Conservation (phyloP, 2,329 filamentous ascomycete species). For the Penicillium occitanis region DNA sequence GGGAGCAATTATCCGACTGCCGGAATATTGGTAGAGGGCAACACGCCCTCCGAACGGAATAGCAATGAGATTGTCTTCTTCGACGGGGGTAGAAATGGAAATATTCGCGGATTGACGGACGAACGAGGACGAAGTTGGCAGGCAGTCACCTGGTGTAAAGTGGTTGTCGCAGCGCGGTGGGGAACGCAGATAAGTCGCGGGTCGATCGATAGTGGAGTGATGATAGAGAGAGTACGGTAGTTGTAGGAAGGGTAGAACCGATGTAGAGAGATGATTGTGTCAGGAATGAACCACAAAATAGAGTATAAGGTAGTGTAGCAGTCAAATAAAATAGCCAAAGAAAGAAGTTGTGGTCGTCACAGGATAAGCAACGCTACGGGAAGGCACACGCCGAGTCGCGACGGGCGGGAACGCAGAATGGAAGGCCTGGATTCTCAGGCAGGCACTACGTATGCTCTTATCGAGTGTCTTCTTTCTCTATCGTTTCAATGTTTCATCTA, state of each 20-base stretch:
- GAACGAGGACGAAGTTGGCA: neutral
- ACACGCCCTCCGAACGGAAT: neutral
- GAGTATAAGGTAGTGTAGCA: neutral
- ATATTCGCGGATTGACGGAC: neutral
- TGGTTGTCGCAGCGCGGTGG: slow-evolving; percentile 14
- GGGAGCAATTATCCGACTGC: slow-evolving; percentile 16
- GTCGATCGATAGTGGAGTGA: slow-evolving; percentile 17
- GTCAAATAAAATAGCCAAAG: neutral
- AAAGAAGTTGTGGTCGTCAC: neutral
- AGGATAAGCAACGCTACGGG: slow-evolving; percentile 12
- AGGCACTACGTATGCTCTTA: neutral
- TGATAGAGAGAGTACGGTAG: neutral
- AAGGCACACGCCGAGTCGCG: slow-evolving; percentile 15
- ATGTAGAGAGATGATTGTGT: neutral
- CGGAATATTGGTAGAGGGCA: slow-evolving; percentile 2
- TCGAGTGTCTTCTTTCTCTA: neutral
- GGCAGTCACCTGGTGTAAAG: slow-evolving; percentile 3
- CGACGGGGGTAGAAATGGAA: neutral
- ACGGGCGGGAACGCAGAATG: neutral
- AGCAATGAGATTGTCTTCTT: neutral
- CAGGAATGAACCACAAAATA: too few species aligned
- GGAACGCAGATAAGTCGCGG: slow-evolving; percentile 16
- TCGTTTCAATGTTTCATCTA: neutral
- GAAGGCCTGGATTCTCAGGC: slow-evolving; percentile 10
- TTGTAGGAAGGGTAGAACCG: neutral